Base-by-base conservation (phyloP, 2,329 filamentous ascomycete species). In the Microdochium bolleyi region DNA sequence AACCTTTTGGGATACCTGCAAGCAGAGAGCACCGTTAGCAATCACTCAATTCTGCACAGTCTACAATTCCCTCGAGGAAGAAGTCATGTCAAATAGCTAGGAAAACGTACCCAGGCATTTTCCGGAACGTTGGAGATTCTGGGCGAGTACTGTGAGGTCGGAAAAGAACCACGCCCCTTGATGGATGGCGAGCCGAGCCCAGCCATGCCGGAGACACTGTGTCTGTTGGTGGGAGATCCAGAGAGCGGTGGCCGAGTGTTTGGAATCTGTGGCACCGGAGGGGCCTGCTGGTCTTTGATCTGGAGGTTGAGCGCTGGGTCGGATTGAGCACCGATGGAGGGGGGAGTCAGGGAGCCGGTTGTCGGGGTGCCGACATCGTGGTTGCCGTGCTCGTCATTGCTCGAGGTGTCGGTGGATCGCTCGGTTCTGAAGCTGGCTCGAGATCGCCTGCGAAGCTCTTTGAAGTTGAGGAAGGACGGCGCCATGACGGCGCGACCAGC, bases 1-100 rank as follows among this genome's bases (percentile, higher is more conserved):
- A 9, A 95, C 81, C 67, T 96, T 96, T 74, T 96, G 91, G 64
- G 95, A 89, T 21, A 95, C 89, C 90, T 95, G 60, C 37, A 32
- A 41, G 19, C 27, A 57, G 11, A 30, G 27, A 11, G 5, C 27
- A 30, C 11, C 11, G 27, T 30, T 21, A 58, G 57, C 51, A 57
- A 24, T 30, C 22, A n/a, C n/a, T n/a, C n/a, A n/a, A n/a, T n/a
- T n/a, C n/a, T n/a, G n/a, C n/a, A n/a, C n/a, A n/a, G n/a, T n/a
- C n/a, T n/a, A n/a, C n/a, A n/a, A n/a, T 41, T 41, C 19, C 10
- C 37, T n/a, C n/a, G 13, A 34, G 53, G 50, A 46, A 53, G 34
- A 38, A 19, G 13, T 8, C 34, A 14, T 22, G 9, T 22, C 19
- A 13, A 30, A 11, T 30, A 30, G 16, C n/a, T 7, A 22, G 19